Conservation (phyloP, 257 asterid genomes). For the Solanum pinnatisectum region DNA sequence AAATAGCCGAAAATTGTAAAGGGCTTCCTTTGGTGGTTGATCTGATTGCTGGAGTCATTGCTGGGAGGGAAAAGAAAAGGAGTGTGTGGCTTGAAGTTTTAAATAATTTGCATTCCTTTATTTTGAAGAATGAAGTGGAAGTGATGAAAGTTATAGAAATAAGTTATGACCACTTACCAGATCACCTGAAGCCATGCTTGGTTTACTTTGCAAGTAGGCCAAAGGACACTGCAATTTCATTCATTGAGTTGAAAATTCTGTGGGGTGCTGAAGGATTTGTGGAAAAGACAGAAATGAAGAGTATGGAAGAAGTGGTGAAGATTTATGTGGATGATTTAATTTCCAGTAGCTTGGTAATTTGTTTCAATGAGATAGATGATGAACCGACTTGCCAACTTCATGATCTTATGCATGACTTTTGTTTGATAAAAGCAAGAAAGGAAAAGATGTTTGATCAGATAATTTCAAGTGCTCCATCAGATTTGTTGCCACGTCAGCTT, state of each 20-base stretch:
- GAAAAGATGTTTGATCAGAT: background rate
- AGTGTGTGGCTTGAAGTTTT: conserved; percentile 1
- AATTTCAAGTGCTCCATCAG: background rate
- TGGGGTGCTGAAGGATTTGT: conserved; percentile 22
- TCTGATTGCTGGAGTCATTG: conserved; percentile 12
- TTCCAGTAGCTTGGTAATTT: conserved; percentile 11
- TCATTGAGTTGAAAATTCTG: background rate
- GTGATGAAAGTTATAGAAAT: conserved; percentile 7
- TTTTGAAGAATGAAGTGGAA: background rate
- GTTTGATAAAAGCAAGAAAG: conserved; percentile 12
- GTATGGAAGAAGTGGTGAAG: background rate
- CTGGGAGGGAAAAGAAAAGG: background rate
- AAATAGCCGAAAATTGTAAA: conserved; percentile 6
- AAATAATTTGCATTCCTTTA: background rate
- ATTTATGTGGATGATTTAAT: conserved; percentile 3
- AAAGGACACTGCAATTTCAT: background rate
- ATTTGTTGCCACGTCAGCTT: background rate
- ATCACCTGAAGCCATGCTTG: conserved; percentile 10
- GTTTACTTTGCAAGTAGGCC: conserved; percentile 5
- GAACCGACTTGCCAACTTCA: background rate
- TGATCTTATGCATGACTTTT: conserved; percentile 9
- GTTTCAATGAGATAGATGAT: conserved; percentile 3
- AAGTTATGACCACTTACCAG: conserved; percentile 15
- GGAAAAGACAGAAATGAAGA: conserved; percentile 1
- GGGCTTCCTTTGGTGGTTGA: conserved; percentile 16